phyloP scores from a whole-genome alignment of 1,139 yeast species.

The Saccharomyces pastorianus region DNA sequence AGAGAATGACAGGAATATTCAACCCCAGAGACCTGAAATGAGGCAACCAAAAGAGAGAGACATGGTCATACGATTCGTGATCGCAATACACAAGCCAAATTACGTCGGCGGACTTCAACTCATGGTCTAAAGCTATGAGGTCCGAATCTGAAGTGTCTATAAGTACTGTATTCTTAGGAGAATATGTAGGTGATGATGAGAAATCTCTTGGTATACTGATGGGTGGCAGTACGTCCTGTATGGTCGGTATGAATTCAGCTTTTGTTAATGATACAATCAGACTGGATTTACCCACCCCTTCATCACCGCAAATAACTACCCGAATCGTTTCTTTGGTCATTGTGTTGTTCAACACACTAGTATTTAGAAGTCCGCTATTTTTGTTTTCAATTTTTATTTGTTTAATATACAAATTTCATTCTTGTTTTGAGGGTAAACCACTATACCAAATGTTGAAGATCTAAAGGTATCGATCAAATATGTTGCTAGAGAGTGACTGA shows the following conservation, averaged over 20 bases:
- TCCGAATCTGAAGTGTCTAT: conserved; percentile 76
- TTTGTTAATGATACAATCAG: conserved; percentile 72
- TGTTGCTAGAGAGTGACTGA: not conserved
- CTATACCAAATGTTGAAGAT: not conserved
- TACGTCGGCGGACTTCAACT: conserved; percentile 78
- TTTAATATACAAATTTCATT: not conserved
- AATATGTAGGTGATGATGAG: conserved; percentile 42
- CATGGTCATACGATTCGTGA: conserved; percentile 87
- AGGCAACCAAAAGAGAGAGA: conserved; percentile 90
- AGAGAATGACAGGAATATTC: conserved; percentile 80
- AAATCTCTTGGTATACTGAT: conserved; percentile 69
- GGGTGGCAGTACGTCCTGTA: conserved; percentile 74
- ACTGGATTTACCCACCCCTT: conserved; percentile 75
- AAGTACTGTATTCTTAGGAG: conserved; percentile 62
- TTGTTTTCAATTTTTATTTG: not conserved
- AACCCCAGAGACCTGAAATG: conserved; percentile 87
- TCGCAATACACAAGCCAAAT: conserved; percentile 90
- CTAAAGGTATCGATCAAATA: not conserved
- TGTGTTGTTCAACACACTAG: not conserved
- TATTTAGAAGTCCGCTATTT: not conserved
- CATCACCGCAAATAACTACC: conserved; percentile 94
- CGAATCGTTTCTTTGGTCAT: conserved; percentile 50
- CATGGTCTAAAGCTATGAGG: conserved; percentile 51
- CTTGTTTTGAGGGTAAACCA: not conserved
- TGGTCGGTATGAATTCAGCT: conserved; percentile 65